A percentile compares a stretch with the other conserved stretches of the same genome.
Evolutionary conservation across 1,139 yeast species (phyloP).

Genomic region (Zhuliangozyma blackwelliae): DNA sequence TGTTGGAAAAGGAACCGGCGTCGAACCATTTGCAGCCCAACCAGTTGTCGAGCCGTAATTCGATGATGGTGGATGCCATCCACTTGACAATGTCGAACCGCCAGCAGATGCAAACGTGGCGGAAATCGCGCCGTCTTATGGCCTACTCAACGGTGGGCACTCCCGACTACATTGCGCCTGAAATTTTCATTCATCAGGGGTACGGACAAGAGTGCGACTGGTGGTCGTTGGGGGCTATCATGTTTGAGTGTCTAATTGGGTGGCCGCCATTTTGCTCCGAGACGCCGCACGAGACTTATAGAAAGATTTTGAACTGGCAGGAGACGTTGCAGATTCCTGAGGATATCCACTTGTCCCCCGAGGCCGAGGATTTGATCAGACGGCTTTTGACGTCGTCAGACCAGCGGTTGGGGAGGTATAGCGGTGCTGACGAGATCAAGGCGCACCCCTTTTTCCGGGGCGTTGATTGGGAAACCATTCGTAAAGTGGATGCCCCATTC

Average conservation of each 20-base stretch:
- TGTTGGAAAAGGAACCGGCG: conserved; percentile 56
- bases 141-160: conserved; percentile 99
- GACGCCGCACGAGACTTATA: conserved; percentile 96
- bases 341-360: conserved; percentile 89
- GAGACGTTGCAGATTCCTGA: conserved; percentile 93
- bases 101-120: conserved; percentile 98
- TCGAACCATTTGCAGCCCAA: conserved; percentile 21
- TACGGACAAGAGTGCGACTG: conserved; percentile 99
- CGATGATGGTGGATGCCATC: conserved; percentile 92
- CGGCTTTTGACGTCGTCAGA: conserved; percentile 81
- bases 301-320: conserved; percentile 93
- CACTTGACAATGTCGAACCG: conserved; percentile 93
- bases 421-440: conserved; percentile 93
- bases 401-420: conserved; percentile 81
- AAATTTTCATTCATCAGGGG: conserved; percentile 93
- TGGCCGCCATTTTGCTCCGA: conserved; percentile 99
- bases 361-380: conserved; percentile 88
- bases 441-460: conserved; percentile 92
- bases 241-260: conserved; percentile 97
- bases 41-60: conserved; percentile 46
- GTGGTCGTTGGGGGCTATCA: conserved; percentile 99
- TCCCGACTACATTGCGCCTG: conserved; percentile 98
- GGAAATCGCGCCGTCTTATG: conserved; percentile 92
- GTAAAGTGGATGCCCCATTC: conserved; percentile 94
- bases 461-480: conserved; percentile 91